A percentile compares a stretch with the other conserved stretches of the same genome.
Evolutionary conservation across 148 eudicot genomes (phyloP).

Genomic region (Vaccinium macrocarpon): DNA sequence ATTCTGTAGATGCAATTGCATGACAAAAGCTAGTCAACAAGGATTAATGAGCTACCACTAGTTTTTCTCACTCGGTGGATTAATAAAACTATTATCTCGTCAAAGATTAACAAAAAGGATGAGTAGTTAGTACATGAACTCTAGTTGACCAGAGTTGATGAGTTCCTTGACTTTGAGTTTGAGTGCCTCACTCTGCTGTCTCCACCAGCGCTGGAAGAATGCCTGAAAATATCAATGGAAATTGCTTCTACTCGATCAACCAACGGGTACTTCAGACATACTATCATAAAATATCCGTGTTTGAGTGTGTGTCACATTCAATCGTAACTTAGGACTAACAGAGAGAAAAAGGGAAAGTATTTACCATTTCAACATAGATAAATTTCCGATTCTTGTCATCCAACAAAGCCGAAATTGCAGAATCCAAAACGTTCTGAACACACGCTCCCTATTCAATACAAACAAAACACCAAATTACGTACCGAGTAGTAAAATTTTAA

Average conservation of each 20-base stretch:
- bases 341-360: neutral
- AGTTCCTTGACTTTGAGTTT: slow-evolving; percentile 62
- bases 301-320: neutral
- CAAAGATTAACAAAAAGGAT: neutral
- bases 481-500: no score
- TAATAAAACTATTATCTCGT: neutral
- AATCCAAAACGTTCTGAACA: slow-evolving; percentile 76
- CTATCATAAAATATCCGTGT: neutral
- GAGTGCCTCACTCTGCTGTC: slow-evolving; percentile 56
- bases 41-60: neutral
- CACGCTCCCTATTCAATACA: slow-evolving; percentile 57
- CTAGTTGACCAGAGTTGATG: slow-evolving; percentile 67
- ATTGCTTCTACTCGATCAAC: neutral
- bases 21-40: neutral
- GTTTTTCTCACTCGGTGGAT: neutral
- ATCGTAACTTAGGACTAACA: neutral
- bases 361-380: slow-evolving; percentile 68
- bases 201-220: slow-evolving; percentile 85
- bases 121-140: slow-evolving; percentile 48
- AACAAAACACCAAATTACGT: slow-evolving; percentile 7
- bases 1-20: neutral
- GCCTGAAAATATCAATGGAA: slow-evolving; percentile 37
- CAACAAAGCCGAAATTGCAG: slow-evolving; percentile 54
- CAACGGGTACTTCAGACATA: neutral
- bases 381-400: slow-evolving; percentile 61